Evolutionary conservation across 371 early-diverging fungal genomes (phyloP).

Genomic region (Dichotomocladium elegans): DNA sequence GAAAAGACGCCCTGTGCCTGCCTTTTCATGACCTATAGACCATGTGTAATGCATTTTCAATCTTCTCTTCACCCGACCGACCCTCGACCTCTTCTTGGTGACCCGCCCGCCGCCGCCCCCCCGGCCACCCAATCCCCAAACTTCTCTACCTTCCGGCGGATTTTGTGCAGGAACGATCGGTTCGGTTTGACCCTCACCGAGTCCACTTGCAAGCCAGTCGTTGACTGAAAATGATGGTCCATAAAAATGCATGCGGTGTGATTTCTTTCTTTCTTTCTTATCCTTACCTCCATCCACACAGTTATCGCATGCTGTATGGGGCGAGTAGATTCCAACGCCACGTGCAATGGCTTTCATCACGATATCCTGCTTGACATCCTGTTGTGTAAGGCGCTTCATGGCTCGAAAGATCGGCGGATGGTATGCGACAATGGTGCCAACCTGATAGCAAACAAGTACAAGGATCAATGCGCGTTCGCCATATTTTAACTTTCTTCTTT

Average conservation of each 20-base stretch:
- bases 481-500: not conserved
- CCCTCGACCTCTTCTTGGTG: not conserved
- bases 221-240: constrained; percentile 49
- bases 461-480: not conserved
- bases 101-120: too few relatives aligned
- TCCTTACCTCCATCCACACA: constrained; percentile 71
- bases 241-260: not conserved
- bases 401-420: constrained; percentile 95
- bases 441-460: constrained; percentile 16
- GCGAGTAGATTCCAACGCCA: constrained; percentile 92
- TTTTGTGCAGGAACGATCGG: constrained; percentile 55
- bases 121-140: too few relatives aligned
- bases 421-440: constrained; percentile 92
- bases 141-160: constrained; percentile 50
- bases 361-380: constrained; percentile 76
- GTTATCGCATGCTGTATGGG: constrained; percentile 96
- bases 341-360: constrained; percentile 79
- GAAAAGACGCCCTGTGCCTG: constrained; percentile 74
- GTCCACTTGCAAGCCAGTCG: constrained; percentile 78
- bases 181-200: constrained; percentile 49
- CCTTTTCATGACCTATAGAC: constrained; percentile 57
- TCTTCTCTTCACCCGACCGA: not conserved
- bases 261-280: not conserved
- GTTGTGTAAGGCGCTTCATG: constrained; percentile 77
- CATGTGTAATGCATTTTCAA: too few relatives aligned